Conservation (phyloP, 768 basidiomycete species). For the Russula vinacea region DNA sequence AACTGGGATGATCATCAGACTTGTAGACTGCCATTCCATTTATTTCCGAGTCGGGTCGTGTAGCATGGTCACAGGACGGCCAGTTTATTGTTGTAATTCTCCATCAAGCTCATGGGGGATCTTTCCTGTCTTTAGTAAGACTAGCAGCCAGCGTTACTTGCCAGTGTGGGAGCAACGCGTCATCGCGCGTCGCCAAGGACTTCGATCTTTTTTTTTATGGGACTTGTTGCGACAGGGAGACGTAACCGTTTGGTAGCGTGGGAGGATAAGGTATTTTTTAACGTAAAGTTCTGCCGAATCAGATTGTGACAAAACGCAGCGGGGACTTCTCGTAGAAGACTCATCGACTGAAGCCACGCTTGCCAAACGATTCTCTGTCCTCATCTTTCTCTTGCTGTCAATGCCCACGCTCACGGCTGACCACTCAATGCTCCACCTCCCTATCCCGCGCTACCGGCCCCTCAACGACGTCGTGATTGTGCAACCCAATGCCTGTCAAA, state of each 20-base stretch:
- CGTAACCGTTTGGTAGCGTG: conserved; percentile 92
- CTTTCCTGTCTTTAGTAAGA: conserved; percentile 43
- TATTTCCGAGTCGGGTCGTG: conserved; percentile 95
- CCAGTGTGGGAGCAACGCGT: conserved; percentile 91
- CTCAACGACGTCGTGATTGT: conserved; percentile 86
- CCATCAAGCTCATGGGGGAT: neutral
- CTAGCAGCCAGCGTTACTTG: conserved; percentile 96
- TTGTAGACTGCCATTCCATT: conserved; percentile 91
- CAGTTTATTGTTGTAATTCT: conserved; percentile 75
- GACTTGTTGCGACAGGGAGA: conserved; percentile 80
- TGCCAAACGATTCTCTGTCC: conserved; percentile 66
- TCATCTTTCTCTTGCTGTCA: conserved; percentile 74
- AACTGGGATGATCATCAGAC: conserved; percentile 52
- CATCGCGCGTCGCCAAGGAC: conserved; percentile 94
- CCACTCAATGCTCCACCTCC: conserved; percentile 55
- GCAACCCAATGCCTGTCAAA: conserved; percentile 88
- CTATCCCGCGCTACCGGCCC: conserved; percentile 63
- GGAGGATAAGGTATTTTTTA: conserved; percentile 73
- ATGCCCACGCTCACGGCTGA: conserved; percentile 38
- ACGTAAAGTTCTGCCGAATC: neutral
- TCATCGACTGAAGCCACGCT: conserved; percentile 80
- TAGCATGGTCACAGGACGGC: conserved; percentile 95
- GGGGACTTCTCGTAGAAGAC: conserved; percentile 85
- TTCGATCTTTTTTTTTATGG: conserved; percentile 95
- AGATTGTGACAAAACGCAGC: conserved; percentile 45